Evolutionary conservation across 139 green algal species (phyloP).

Genomic region (Zygnema circumcarinatum): DNA sequence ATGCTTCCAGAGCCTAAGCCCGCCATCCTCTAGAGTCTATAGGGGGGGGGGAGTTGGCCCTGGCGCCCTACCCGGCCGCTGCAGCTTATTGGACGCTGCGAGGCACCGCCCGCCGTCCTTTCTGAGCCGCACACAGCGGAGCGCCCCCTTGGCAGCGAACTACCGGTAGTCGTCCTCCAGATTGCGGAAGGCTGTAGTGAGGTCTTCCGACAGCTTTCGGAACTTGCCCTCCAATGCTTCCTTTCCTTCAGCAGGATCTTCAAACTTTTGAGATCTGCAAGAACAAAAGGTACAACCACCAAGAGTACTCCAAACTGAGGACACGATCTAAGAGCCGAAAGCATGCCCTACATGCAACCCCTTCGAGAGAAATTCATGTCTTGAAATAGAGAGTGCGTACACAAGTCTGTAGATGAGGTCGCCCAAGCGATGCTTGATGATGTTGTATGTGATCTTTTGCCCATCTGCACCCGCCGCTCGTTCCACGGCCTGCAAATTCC

Average conservation of each 20-base stretch:
- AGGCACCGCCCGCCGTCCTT: too few relatives aligned
- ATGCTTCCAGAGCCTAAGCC: too few relatives aligned
- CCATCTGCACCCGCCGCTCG: slow-evolving; percentile 78
- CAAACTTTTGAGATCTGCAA: slow-evolving; percentile 90
- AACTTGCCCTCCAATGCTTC: slow-evolving; percentile 75
- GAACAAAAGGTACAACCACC: too few relatives aligned
- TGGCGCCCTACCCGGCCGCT: too few relatives aligned
- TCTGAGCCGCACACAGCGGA: too few relatives aligned
- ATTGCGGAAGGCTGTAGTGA: slow-evolving; percentile 83
- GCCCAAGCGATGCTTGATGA: slow-evolving; percentile 92
- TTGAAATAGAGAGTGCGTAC: too few relatives aligned
- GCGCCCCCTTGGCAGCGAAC: too few relatives aligned
- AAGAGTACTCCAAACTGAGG: neutral
- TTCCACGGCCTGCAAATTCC: slow-evolving; percentile 79
- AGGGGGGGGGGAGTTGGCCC: too few relatives aligned
- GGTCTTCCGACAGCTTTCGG: slow-evolving; percentile 81
- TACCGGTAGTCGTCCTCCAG: slow-evolving; percentile 97
- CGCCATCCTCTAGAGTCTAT: too few relatives aligned
- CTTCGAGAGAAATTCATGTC: too few relatives aligned
- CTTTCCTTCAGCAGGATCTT: slow-evolving; percentile 88
- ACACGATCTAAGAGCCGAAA: neutral
- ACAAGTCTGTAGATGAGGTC: slow-evolving; percentile 75
- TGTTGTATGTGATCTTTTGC: slow-evolving; percentile 91
- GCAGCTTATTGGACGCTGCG: too few relatives aligned
- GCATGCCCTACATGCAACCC: too few relatives aligned